Base-by-base conservation (phyloP, 805 yeast species). In the Ogataea angusta region DNA sequence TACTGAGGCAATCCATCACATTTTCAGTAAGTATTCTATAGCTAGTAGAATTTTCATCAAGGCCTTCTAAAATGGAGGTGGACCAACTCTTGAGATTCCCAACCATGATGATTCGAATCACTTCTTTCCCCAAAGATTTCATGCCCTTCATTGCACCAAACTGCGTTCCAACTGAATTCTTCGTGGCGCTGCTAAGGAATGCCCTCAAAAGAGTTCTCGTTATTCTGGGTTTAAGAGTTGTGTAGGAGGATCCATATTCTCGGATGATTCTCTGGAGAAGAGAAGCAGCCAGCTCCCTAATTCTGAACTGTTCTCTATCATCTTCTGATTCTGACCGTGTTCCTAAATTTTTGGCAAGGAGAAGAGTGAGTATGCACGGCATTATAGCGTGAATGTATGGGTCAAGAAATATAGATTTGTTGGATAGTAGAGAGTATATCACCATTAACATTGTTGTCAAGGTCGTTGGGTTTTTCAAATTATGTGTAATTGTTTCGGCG, bases 331-430 rank as follows among this genome's bases (percentile, higher is more conserved):
- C 47, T 3, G 49, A 50, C 26, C 47, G 49, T 5, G 51, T 24
- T 3, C 97, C 97, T n/a, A 91, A 75, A 46, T 86, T 78, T 56
- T 89, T 89, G 2, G 98, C 97, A 36, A 93, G 72, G 31, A 93
- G 72, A 15, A 91, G 71, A 0, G 99, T 93, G 50, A 93, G 71
- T 24, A 93, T 82, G 46, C 96, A 87, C n/a, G 99, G 99, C 86
- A 93, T 88, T 52, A 93, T 68, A 1, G 96, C 91, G 66, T 95
- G 99, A 33, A 93, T 88, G 57, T 91, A 91, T 9, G 98, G 99
- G 51, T 91, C 97, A 45, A 91, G 72, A 54, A 89, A 91, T 28
- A 93, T 80, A 15, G 95, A 82, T 40, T 80, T 80, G 64, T 93
- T 93, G 30, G 83, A 79, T 36, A 89, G 71, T 22, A 93, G 70